Percentiles rank a stretch among this genome's conserved stretches.
Evolutionary conservation across 2,329 filamentous ascomycete genomes (phyloP).

Genomic region (Aspergillaceae sp.): DNA sequence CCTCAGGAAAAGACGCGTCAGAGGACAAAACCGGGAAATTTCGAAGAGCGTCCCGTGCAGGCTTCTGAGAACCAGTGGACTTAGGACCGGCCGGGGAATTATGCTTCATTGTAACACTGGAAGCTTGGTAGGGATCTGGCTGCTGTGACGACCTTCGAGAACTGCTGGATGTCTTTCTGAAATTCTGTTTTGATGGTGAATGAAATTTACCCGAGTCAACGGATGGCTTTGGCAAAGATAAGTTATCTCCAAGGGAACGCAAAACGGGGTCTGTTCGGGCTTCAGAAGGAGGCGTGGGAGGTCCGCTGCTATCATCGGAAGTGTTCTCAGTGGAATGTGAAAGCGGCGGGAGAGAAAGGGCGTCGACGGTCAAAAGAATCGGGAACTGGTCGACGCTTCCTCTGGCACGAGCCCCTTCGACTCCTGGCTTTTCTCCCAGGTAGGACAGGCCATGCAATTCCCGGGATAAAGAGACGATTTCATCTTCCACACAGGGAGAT

Average conservation of each 20-base stretch:
- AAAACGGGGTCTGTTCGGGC: constrained; percentile 11
- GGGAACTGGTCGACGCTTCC: constrained; percentile 40
- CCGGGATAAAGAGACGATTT: constrained; percentile 32
- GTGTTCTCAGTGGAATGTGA: constrained; percentile 3
- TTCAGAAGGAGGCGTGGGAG: constrained; percentile 15
- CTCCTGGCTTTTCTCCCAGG: constrained; percentile 21
- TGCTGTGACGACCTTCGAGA: no score
- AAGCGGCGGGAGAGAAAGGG: constrained; percentile 7
- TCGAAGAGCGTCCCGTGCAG: no score
- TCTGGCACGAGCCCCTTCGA: constrained; percentile 25
- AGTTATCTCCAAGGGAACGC: constrained; percentile 1
- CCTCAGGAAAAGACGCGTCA: no score
- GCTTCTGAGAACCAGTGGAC: no score
- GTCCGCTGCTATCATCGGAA: constrained; percentile 21
- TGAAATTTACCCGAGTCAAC: no score
- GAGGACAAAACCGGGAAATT: no score
- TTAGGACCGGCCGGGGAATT: no score
- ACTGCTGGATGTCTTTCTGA: no score
- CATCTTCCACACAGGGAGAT: constrained; percentile 38
- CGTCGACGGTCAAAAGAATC: constrained; percentile 26
- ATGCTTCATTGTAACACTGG: no score
- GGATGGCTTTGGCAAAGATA: constrained; percentile 2
- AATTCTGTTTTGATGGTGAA: no score
- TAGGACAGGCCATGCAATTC: constrained; percentile 29
- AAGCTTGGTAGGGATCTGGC: no score